These are phyloP conservation scores for Acacia melanoxylon DNA, from an alignment of 306 rosid genomes.

Conservation along the genomic window DNA sequence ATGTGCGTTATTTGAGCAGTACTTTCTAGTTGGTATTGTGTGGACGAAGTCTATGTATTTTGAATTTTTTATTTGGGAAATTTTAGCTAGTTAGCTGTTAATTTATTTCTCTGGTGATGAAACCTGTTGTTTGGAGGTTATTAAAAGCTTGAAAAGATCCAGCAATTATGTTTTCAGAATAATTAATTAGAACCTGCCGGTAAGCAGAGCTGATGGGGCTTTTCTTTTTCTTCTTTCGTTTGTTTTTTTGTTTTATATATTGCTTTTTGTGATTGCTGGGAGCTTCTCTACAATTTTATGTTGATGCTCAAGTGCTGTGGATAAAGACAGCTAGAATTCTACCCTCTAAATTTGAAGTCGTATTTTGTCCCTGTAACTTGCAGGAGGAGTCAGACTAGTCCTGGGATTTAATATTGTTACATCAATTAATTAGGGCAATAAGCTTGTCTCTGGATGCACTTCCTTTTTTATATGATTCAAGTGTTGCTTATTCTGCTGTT, in stretches of 20 bases:
- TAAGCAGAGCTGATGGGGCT: not conserved
- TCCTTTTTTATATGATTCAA: not conserved
- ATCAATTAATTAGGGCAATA: not conserved
- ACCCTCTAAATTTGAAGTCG: not conserved
- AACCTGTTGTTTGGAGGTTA: constrained; percentile 2
- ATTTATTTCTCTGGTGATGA: not conserved
- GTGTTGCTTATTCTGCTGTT: not conserved
- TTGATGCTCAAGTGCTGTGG: not conserved
- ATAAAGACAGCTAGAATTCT: not conserved
- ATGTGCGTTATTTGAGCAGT: not conserved
- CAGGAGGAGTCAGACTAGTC: not conserved
- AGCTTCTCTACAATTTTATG: not conserved
- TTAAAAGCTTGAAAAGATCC: not conserved
- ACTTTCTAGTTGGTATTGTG: not conserved
- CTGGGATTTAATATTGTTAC: not conserved
- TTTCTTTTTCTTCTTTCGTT: not conserved
- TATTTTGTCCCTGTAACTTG: not conserved
- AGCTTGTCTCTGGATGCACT: not conserved
- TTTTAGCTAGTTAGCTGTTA: constrained; percentile 5
- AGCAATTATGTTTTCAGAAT: not conserved
- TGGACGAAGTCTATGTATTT: not conserved
- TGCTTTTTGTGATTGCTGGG: not conserved
- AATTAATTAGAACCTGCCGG: not conserved
- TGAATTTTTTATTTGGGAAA: not conserved
- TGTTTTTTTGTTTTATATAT: not conserved